These are phyloP conservation scores for Adansonia madagascariensis DNA, from an alignment of 441 rosid genomes.

Conservation along the genomic window DNA sequence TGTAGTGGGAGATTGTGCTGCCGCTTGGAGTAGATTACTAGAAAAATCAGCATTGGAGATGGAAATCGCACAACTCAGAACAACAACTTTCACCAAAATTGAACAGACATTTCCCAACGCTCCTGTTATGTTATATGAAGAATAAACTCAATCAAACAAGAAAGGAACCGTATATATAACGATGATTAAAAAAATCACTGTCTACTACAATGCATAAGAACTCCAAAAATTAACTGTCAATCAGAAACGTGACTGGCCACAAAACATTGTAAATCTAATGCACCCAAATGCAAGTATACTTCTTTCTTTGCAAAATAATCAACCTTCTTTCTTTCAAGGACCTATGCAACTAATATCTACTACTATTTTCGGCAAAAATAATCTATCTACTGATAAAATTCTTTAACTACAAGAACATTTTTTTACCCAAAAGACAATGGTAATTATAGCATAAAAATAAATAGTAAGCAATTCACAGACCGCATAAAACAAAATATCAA, in stretches of 20 bases:
- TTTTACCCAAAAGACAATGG: background rate
- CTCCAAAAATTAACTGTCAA: background rate
- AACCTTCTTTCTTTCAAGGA: slow-evolving; percentile 5
- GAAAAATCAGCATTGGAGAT: slow-evolving; percentile 42
- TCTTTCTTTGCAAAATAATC: slow-evolving; percentile 8
- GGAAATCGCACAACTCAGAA: slow-evolving; percentile 42
- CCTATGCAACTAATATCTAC: background rate
- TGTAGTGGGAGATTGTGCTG: slow-evolving; percentile 40
- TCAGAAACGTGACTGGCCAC: background rate
- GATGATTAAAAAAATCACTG: background rate
- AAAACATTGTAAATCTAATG: background rate
- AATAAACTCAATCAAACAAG: slow-evolving; percentile 17
- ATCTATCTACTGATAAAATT: background rate
- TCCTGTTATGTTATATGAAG: slow-evolving; percentile 42
- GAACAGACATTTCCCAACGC: slow-evolving; percentile 26
- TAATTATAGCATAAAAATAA: background rate
- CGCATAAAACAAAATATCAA: background rate
- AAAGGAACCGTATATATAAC: background rate
- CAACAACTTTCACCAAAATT: slow-evolving; percentile 44
- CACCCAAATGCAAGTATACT: background rate
- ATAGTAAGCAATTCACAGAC: background rate
- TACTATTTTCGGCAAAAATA: background rate
- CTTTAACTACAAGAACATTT: no score
- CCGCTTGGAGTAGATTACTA: slow-evolving; percentile 39
- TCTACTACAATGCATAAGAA: background rate